These are phyloP conservation scores for Cryptosporidium sp. DNA, from an alignment of 169 alveolate species.

Conservation along the genomic window DNA sequence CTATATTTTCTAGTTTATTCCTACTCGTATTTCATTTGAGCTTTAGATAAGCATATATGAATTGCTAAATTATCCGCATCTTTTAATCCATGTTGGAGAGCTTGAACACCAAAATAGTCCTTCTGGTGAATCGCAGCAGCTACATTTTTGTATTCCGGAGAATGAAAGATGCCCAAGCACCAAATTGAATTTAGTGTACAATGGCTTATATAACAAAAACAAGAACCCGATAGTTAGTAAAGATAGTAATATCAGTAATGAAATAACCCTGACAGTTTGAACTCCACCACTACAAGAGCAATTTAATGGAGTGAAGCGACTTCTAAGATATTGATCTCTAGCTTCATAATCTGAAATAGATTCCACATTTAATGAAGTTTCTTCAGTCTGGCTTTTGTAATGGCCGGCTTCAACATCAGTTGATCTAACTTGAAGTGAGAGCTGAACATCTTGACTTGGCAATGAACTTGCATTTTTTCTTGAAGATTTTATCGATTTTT, in stretches of 20 bases:
- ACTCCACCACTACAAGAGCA: constrained; percentile 65
- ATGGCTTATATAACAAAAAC: constrained; percentile 51
- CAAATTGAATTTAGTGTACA: constrained; percentile 47
- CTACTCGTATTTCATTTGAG: not conserved
- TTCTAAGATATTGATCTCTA: not conserved
- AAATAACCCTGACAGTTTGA: constrained; percentile 53
- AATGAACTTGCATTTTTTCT: not conserved
- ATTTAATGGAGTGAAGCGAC: constrained; percentile 33
- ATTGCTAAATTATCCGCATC: not conserved
- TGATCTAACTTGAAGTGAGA: not conserved
- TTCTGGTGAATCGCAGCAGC: constrained; percentile 65
- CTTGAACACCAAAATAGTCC: constrained; percentile 69
- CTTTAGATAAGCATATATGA: not conserved
- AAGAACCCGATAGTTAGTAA: constrained; percentile 56
- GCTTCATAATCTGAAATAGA: not conserved
- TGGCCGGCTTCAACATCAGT: constrained; percentile 42
- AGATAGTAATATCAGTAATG: constrained; percentile 22
- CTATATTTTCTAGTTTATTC: not conserved
- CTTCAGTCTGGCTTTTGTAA: not conserved
- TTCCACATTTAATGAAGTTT: not conserved
- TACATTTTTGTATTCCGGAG: constrained; percentile 61
- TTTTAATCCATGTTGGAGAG: constrained; percentile 61
- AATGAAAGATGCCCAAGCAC: constrained; percentile 58
- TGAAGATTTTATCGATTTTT: not conserved
- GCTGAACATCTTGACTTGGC: not conserved